These are phyloP conservation scores for Prorocentrum cordatum DNA, from an alignment of 169 alveolate genomes.

Conservation along the genomic window DNA sequence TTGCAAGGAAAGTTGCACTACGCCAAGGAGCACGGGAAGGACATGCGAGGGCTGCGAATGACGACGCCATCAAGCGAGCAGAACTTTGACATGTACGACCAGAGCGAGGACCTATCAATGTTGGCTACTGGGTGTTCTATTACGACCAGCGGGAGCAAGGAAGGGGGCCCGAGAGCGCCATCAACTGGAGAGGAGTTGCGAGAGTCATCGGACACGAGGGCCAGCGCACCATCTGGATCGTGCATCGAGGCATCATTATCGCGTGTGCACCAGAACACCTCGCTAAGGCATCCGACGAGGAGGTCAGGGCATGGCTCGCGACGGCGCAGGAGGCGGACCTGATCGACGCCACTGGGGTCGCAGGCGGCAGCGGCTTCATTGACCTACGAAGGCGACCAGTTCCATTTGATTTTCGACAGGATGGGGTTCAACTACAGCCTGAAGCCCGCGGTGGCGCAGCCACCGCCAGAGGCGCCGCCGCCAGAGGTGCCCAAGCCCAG, in stretches of 20 bases:
- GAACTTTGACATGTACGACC: not conserved
- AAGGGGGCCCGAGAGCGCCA: no score
- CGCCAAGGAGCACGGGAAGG: not conserved
- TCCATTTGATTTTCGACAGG: no score
- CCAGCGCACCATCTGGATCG: not conserved
- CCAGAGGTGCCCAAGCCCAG: no score
- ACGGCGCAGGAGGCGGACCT: not conserved
- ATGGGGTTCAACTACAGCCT: no score
- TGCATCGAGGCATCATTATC: not conserved
- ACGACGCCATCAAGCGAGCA: not conserved
- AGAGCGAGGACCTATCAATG: not conserved
- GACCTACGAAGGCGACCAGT: not conserved
- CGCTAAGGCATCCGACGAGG: not conserved
- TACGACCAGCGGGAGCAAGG: no score
- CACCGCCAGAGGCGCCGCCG: no score
- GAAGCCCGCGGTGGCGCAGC: no score
- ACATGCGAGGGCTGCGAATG: not conserved
- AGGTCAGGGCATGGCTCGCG: not conserved
- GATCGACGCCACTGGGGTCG: not conserved
- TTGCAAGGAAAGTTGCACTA: not conserved
- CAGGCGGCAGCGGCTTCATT: constrained; percentile 1
- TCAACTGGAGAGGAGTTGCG: not conserved
- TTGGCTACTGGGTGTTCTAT: not conserved
- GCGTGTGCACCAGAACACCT: not conserved
- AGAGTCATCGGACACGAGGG: not conserved